Percentiles rank a stretch among this genome's conserved stretches.
phyloP scores from a whole-genome alignment of 768 basidiomycete genomes.

The Infundibulicybe gibba region DNA sequence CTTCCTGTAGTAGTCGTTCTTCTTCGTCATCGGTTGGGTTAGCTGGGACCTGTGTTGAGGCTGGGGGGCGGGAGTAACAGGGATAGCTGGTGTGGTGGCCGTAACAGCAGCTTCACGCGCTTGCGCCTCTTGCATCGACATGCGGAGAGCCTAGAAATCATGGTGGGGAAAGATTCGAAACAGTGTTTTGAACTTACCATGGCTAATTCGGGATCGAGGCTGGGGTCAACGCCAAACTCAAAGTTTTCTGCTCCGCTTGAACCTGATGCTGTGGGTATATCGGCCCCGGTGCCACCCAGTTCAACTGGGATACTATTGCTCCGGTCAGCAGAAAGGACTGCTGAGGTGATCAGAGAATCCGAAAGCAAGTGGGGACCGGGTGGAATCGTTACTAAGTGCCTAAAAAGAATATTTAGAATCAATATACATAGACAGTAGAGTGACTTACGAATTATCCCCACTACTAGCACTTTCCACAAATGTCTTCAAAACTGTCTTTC shows the following conservation, averaged over 20 bases:
- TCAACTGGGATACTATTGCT: slow-evolving; percentile 64
- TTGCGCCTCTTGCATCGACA: slow-evolving; percentile 95
- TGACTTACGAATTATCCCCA: slow-evolving; percentile 81
- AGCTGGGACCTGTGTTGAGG: slow-evolving; percentile 27
- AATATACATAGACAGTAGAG: not conserved
- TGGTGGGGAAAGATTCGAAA: not conserved
- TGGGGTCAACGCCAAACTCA: slow-evolving; percentile 93
- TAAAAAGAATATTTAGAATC: slow-evolving; percentile 19
- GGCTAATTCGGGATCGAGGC: slow-evolving; percentile 92
- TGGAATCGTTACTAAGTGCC: slow-evolving; percentile 79
- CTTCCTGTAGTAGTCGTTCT: slow-evolving; percentile 71
- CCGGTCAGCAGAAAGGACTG: slow-evolving; percentile 79
- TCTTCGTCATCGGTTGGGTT: slow-evolving; percentile 67
- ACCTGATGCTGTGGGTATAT: slow-evolving; percentile 41
- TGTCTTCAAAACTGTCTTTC: slow-evolving; percentile 62
- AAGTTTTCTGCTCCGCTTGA: slow-evolving; percentile 48
- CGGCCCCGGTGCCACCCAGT: slow-evolving; percentile 41
- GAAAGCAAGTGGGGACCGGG: slow-evolving; percentile 81
- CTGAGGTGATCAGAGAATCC: slow-evolving; percentile 75
- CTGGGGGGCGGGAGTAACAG: slow-evolving; percentile 18
- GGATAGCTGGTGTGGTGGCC: slow-evolving; percentile 23
- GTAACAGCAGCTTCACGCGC: slow-evolving; percentile 56
- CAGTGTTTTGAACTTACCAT: slow-evolving; percentile 56
- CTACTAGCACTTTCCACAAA: slow-evolving; percentile 83
- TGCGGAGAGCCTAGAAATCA: slow-evolving; percentile 74